phyloP scores from a whole-genome alignment of 805 yeast species.

The Ogataea siamensis region DNA sequence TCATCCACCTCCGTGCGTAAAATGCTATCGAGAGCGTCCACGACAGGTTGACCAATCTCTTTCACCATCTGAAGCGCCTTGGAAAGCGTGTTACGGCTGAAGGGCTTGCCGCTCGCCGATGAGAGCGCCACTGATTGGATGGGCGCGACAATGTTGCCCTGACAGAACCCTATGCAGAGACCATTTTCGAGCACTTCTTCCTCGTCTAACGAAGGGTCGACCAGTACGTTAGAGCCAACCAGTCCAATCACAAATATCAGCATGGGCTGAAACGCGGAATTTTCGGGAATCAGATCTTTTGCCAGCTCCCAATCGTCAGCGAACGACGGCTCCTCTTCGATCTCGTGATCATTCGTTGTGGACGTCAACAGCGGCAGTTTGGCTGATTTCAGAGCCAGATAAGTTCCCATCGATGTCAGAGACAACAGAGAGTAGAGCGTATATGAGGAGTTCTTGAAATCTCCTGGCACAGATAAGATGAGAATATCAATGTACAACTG shows the following conservation, averaged over 20 bases:
- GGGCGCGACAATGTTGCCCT: conserved; percentile 70
- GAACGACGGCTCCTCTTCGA: conserved; percentile 88
- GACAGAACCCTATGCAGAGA: conserved; percentile 66
- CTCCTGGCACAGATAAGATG: conserved; percentile 58
- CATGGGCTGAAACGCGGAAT: conserved; percentile 59
- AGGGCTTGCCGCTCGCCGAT: conserved; percentile 52
- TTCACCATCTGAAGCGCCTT: conserved; percentile 58
- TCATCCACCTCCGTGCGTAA: conserved; percentile 39
- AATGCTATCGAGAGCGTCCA: conserved; percentile 52
- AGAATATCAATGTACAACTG: conserved; percentile 78
- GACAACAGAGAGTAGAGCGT: conserved; percentile 60
- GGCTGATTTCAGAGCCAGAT: conserved; percentile 78
- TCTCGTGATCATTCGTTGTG: conserved; percentile 58
- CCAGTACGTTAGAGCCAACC: conserved; percentile 61
- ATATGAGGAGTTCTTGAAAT: conserved; percentile 50
- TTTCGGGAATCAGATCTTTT: conserved; percentile 41
- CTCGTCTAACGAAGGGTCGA: conserved; percentile 90
- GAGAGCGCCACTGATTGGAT: conserved; percentile 63
- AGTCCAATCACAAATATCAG: conserved; percentile 73
- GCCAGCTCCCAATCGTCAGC: conserved; percentile 82
- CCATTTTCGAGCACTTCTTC: conserved; percentile 88
- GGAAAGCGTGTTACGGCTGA: conserved; percentile 45
- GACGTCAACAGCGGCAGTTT: conserved; percentile 70
- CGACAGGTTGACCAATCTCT: conserved; percentile 61
- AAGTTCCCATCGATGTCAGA: conserved; percentile 73